Evolutionary conservation across 1,284 basidiomycete genomes (phyloP), one percentile per base, ranked within the genome.

Genomic region (Grifola frondosa): DNA sequence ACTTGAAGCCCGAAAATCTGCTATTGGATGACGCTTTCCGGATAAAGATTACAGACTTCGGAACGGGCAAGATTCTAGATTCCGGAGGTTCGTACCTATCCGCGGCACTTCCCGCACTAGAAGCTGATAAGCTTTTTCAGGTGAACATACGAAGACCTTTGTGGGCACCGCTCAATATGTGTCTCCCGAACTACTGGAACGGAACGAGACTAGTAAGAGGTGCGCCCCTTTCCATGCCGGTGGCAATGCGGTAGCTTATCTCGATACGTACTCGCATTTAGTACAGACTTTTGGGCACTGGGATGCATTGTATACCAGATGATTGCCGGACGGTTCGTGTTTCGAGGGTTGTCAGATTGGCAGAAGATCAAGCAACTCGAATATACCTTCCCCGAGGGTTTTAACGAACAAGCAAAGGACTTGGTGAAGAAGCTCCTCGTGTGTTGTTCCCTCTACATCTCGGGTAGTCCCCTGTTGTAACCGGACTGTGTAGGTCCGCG

Each of bases 131-230:
- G 42, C 24, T 28, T 22, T 44, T 23, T 5, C 53, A 77, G 76
- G 65, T 40, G 70, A 78, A 54, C 70, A 74, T 19, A 75, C 85
- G 10, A 84, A 81, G 50, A 93, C 91, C 0, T 99, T 97, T 66
- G 97, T 99, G 17, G 96, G 96, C 9, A 97, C 95, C 1, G 92
- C 96, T 0, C 93, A 97, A 57, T 99, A 98, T 61, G 90, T 97
- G 46, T 87, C 90, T 9, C 96, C 96, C 1, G 96, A 99, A 66
- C 75, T 99, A 9, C 70, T 99, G 16, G 80, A 86, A 44, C 77
- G 79, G 35, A 86, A 87, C 50, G 80, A 81, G 59, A 85, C 84
- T 12, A 85, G 80, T 52, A 80, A 75, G 64, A 82, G 83, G 86
- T 84, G 46, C 39, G 60, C 48, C 21, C 19, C n/a, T n/a, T n/a